Base-by-base conservation (phyloP, 2,329 filamentous ascomycete genomes). In the Colletotrichum siamense region DNA sequence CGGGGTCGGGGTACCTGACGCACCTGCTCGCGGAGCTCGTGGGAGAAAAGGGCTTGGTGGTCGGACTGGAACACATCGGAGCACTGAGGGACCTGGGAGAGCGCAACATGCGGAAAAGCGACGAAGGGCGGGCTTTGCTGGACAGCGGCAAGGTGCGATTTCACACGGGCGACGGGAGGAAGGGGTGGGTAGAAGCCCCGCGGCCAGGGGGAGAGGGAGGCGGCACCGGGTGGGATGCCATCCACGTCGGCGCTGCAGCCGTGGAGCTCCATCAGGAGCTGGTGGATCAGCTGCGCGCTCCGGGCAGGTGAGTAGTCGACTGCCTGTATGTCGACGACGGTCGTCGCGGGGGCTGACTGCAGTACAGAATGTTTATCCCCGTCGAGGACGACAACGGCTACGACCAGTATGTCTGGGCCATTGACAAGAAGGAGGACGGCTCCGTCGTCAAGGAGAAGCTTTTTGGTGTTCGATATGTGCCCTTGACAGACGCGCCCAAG, bases 211-310 rank as follows among this genome's bases (percentile, higher is more conserved):
- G 85, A 61, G 88, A 88, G 8, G 88, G 88, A 71, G 85, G 87
- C 15, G 88, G 86, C 77, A 85, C 84, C 34, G 89, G 92, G 0
- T 99, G 96, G 89, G 95, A 99, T 88, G 96, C 95, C 4, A 99
- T 99, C 76, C 97, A 99, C 83, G 97, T 99, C 4, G 97, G 97
- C 0, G 97, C 97, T 1, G 95, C 95, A 9, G 96, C 96, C 1
- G 90, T 87, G 28, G 90, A 92, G 81, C 86, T 98, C 71, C 96
- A 98, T 82, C 82, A 90, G 22, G 90, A 91, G 75, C 85, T 99
- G 79, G 85, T 98, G 62, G 90, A 93, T 34, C 97, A 99, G 87
- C 86, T 99, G 79, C 92, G 92, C 78, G 87, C 90, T 4, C 96
- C 96, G 0, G 97, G 97, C 1, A 89, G 93, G 87, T 90, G 76